A percentile compares a stretch with the other conserved stretches of the same genome.
Conservation (phyloP, 192 early-diverging fungal species). For the Coemansia sp. region DNA sequence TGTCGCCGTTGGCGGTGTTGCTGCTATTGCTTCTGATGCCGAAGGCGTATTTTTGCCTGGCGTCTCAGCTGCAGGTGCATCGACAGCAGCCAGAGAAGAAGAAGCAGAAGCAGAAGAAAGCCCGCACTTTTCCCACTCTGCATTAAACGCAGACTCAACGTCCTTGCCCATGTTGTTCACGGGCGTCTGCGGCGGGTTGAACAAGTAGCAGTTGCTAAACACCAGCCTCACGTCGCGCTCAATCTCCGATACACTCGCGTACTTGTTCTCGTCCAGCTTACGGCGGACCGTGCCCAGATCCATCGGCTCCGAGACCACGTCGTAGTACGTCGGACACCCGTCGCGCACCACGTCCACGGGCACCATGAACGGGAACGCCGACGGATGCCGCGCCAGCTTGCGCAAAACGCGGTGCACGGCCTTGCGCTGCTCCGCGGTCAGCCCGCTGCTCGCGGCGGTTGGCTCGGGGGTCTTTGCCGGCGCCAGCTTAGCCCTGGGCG, state of each 20-base stretch:
- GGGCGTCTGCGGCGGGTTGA: slow-evolving; percentile 67
- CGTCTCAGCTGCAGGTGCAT: too few relatives aligned
- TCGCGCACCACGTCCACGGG: slow-evolving; percentile 63
- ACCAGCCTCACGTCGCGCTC: slow-evolving; percentile 60
- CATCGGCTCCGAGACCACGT: slow-evolving; percentile 67
- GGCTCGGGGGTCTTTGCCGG: neutral
- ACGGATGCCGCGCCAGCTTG: slow-evolving; percentile 48
- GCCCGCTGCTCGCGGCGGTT: neutral
- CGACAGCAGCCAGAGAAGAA: too few relatives aligned
- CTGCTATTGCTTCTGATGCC: too few relatives aligned
- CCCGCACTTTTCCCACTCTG: slow-evolving; percentile 35
- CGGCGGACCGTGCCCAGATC: slow-evolving; percentile 59
- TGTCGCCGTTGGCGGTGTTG: neutral
- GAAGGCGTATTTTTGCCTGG: too few relatives aligned
- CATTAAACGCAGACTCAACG: slow-evolving; percentile 58
- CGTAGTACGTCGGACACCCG: slow-evolving; percentile 63
- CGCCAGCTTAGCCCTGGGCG: neutral
- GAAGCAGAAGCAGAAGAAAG: too few relatives aligned
- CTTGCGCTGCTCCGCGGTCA: slow-evolving; percentile 15
- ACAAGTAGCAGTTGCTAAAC: slow-evolving; percentile 64
- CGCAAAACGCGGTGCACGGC: slow-evolving; percentile 36
- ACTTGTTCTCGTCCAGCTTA: slow-evolving; percentile 41
- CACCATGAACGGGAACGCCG: slow-evolving; percentile 59
- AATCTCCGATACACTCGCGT: slow-evolving; percentile 35
- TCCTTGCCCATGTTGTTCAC: slow-evolving; percentile 63